Percentiles rank a stretch among this genome's conserved stretches.
Evolutionary conservation across 768 basidiomycete species (phyloP).

Genomic region (Boletus rubescentipes): DNA sequence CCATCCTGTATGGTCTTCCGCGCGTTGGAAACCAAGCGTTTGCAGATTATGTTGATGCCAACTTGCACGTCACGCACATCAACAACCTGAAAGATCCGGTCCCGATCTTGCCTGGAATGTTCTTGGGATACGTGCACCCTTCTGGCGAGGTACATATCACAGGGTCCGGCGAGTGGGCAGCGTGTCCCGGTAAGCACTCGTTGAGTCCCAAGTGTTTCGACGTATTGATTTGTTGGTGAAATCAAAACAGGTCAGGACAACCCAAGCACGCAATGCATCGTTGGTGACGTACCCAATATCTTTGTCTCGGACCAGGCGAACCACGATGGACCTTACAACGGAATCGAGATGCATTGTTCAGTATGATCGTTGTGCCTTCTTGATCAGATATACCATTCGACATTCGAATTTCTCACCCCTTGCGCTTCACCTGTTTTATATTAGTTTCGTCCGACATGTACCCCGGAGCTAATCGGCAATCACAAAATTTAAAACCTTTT

Average conservation of each 20-base stretch:
- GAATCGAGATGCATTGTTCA: conserved; percentile 18
- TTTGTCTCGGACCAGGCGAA: conserved; percentile 39
- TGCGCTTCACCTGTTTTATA: no score
- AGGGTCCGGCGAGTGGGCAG: conserved; percentile 46
- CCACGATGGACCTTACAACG: conserved; percentile 43
- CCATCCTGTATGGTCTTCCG: conserved; percentile 35
- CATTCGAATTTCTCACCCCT: no score
- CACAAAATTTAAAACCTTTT: no score
- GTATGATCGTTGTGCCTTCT: neutral
- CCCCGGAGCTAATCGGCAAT: no score
- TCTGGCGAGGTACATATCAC: conserved; percentile 43
- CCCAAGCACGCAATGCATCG: conserved; percentile 33
- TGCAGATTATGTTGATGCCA: conserved; percentile 51
- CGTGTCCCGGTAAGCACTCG: conserved; percentile 44
- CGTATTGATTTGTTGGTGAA: neutral
- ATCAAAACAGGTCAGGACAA: conserved; percentile 56
- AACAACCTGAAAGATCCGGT: conserved; percentile 47
- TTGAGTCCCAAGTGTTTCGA: neutral
- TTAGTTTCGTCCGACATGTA: no score
- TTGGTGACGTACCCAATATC: conserved; percentile 37
- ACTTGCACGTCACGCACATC: conserved; percentile 46
- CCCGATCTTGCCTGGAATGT: conserved; percentile 34
- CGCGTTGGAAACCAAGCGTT: conserved; percentile 56
- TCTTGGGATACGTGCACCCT: conserved; percentile 40
- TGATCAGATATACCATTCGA: no score